Percentiles rank a stretch among this genome's conserved stretches.
Conservation (phyloP, 441 rosid genomes). For the Manihot esculenta region DNA sequence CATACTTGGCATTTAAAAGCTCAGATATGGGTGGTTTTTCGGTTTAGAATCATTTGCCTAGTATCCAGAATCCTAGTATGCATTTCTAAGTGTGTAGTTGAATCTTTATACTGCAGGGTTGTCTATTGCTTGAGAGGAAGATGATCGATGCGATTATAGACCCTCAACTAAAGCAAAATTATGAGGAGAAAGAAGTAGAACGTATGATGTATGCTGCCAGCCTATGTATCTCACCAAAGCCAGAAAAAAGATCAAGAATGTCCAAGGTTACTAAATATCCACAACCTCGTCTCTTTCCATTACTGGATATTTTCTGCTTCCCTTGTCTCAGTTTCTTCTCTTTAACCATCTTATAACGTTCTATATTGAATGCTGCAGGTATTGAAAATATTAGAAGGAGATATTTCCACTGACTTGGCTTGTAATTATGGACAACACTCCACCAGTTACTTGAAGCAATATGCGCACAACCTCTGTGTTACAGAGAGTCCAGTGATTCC, state of each 20-base stretch:
- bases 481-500: not conserved
- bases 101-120: constrained; percentile 34
- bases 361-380: constrained; percentile 33
- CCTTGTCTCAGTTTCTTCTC: not conserved
- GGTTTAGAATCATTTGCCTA: no score
- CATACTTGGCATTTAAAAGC: not conserved
- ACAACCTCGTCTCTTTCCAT: not conserved
- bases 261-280: constrained; percentile 37
- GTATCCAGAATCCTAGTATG: not conserved
- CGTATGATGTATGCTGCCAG: constrained; percentile 50
- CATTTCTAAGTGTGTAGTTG: not conserved
- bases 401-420: constrained; percentile 22
- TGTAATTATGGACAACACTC: not conserved
- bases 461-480: constrained; percentile 9
- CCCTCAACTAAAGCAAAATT: constrained; percentile 31
- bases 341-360: no score
- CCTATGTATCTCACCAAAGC: constrained; percentile 42
- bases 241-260: constrained; percentile 50
- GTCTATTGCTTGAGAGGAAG: constrained; percentile 33
- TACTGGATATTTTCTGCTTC: not conserved
- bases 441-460: constrained; percentile 7
- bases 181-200: constrained; percentile 34
- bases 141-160: constrained; percentile 37
- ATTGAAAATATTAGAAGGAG: constrained; percentile 50
- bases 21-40: not conserved